Evolutionary conservation across 2,329 filamentous ascomycete species (phyloP).

Genomic region (Fusarium multiceps): DNA sequence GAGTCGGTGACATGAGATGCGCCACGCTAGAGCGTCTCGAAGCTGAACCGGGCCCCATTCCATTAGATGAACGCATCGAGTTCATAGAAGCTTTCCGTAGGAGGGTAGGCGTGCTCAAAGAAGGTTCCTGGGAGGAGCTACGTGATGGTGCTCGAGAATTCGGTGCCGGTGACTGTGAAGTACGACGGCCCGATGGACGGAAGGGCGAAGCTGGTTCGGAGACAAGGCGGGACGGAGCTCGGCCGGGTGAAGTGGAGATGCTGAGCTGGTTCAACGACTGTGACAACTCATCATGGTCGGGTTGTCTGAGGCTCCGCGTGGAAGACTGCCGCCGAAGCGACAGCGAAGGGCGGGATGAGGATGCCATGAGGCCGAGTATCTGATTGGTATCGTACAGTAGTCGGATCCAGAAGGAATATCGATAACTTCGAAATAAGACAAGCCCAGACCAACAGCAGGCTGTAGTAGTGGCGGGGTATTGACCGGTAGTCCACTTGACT

Average conservation of each 20-base stretch:
- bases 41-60: slow-evolving; percentile 51
- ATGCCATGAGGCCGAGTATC: slow-evolving; percentile 44
- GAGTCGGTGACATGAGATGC: slow-evolving; percentile 58
- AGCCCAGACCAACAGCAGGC: neutral
- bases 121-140: slow-evolving; percentile 58
- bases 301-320: slow-evolving; percentile 43
- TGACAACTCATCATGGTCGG: slow-evolving; percentile 51
- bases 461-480: slow-evolving; percentile 15
- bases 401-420: slow-evolving; percentile 30
- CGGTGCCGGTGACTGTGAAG: slow-evolving; percentile 40
- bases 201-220: slow-evolving; percentile 54
- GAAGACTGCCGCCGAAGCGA: slow-evolving; percentile 52
- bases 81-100: slow-evolving; percentile 68
- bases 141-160: slow-evolving; percentile 51
- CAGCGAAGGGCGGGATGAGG: slow-evolving; percentile 45
- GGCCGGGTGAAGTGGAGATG: slow-evolving; percentile 51
- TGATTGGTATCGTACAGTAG: neutral
- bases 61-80: slow-evolving; percentile 64
- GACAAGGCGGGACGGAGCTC: slow-evolving; percentile 49
- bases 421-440: neutral
- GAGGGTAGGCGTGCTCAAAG: slow-evolving; percentile 62
- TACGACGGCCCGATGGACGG: slow-evolving; percentile 53
- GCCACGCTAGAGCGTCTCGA: slow-evolving; percentile 63
- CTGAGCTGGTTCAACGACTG: slow-evolving; percentile 60
- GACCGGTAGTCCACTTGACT: slow-evolving; percentile 9